Evolutionary conservation across 2,329 filamentous ascomycete genomes (phyloP), one percentile per base, ranked within the genome.

Genomic region (Coniochaeta sp.): DNA sequence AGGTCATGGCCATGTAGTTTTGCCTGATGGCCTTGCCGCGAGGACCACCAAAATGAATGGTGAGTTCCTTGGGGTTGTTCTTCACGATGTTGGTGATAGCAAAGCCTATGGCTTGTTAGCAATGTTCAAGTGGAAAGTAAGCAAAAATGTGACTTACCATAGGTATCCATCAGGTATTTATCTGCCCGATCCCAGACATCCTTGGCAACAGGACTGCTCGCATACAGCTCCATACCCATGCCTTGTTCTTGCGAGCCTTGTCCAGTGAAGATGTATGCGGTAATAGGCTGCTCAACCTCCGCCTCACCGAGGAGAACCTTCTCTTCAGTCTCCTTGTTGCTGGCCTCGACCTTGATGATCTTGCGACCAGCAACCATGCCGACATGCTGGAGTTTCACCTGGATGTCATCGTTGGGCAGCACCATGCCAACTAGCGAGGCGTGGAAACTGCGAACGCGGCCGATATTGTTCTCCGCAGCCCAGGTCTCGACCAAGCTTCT

Each of bases 1-100:
- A 99, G 55, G 93, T 98, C 95, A 99, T 99, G 62, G 93, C 88
- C 89, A 98, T 98, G 81, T 99, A 99, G 78, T 99, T 99, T 72
- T 96, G 89, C 64, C 95, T 91, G 68, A 99, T 99, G 58, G 91
- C 92, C 79, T 98, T 99, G 72, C 95, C 95, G 61, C 91, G 90
- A 63, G 95, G 92, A 56, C 95, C 95, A 79, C 96, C 95, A 71
- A 99, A 99, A 81, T 99, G 90, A 65, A 99, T 91, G 5, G 96
- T 99, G 59, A 99, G 87, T 78, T 98, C 95, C 82, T 97, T 97
- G 65, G 95, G 95, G 78, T 99, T 99, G 81, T 98, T 99, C 83
- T 92, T 96, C 75, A 99, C 95, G 70, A 99, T 99, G 77, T 98
- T 93, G 72, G 93, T 96, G 70, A 99, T 99, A 6, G 93, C 93